Conservation (phyloP, 305 asterid species). For the Nicotiana rustica region DNA sequence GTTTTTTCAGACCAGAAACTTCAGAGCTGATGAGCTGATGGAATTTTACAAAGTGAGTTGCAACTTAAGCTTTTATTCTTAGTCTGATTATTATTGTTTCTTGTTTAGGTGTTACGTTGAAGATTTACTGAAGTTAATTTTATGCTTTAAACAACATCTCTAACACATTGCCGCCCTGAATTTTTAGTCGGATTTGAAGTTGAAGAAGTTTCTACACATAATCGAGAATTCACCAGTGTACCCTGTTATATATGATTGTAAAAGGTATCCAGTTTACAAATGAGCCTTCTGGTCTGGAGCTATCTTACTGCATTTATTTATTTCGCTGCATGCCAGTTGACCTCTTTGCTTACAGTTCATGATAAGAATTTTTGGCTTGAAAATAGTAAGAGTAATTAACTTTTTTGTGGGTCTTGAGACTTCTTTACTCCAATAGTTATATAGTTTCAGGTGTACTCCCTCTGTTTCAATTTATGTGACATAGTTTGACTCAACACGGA, state of each 20-base stretch:
- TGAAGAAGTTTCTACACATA: slow-evolving; percentile 95
- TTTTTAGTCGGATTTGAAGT: slow-evolving; percentile 83
- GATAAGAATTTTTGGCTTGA: no score
- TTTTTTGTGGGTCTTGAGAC: no score
- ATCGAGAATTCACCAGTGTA: slow-evolving; percentile 88
- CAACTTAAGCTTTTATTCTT: slow-evolving; percentile 28
- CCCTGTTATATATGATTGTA: slow-evolving; percentile 87
- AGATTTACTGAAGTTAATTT: background rate
- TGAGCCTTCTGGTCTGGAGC: slow-evolving; percentile 8
- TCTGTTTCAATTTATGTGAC: no score
- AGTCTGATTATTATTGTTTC: slow-evolving; percentile 1
- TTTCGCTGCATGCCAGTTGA: background rate
- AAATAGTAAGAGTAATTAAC: no score
- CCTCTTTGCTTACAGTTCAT: background rate
- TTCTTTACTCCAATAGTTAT: no score
- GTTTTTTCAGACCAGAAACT: slow-evolving; percentile 59
- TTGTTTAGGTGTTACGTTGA: background rate
- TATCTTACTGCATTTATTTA: slow-evolving; percentile 34
- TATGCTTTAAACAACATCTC: slow-evolving; percentile 4
- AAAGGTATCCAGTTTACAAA: slow-evolving; percentile 58
- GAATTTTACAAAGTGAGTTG: slow-evolving; percentile 76
- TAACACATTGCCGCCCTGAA: background rate
- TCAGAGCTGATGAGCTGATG: slow-evolving; percentile 92
- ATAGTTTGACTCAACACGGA: no score
- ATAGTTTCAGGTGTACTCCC: no score